Percentiles rank a stretch among this genome's conserved stretches.
Conservation (phyloP, 768 basidiomycete species). For the Suillus fuscotomentosus region DNA sequence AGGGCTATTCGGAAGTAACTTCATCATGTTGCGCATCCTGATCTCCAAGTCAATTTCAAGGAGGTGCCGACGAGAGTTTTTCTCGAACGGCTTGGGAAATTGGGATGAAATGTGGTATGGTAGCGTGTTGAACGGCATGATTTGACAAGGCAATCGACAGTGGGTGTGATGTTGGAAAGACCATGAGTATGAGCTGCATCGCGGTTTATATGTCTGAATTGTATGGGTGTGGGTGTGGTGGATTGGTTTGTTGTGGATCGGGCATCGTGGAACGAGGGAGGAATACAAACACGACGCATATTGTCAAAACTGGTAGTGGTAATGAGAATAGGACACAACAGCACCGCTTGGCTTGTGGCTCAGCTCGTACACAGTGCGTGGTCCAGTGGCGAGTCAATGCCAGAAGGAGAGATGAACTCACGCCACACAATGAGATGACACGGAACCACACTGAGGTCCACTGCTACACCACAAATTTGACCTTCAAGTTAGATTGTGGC, state of each 20-base stretch:
- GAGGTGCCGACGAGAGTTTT: constrained; percentile 9
- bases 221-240: not conserved
- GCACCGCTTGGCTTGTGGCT: too few relatives aligned
- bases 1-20: constrained; percentile 12
- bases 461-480: not conserved
- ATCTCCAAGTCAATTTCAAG: constrained; percentile 14
- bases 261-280: not conserved
- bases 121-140: constrained; percentile 8
- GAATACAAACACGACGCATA: constrained; percentile 28
- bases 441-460: not conserved
- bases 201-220: constrained; percentile 16
- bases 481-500: not conserved
- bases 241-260: constrained; percentile 22
- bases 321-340: constrained; percentile 4
- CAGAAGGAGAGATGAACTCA: not conserved
- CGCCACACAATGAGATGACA: not conserved
- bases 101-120: not conserved
- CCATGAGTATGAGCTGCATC: not conserved
- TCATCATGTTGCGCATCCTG: constrained; percentile 17
- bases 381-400: not conserved
- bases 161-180: not conserved
- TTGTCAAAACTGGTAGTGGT: constrained; percentile 8
- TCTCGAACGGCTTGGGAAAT: constrained; percentile 14
- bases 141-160: not conserved
- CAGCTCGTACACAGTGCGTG: not conserved